A percentile compares a stretch with the other conserved stretches of the same genome.
Conservation (phyloP, 2,329 filamentous ascomycete species). For the Neurospora crassa region DNA sequence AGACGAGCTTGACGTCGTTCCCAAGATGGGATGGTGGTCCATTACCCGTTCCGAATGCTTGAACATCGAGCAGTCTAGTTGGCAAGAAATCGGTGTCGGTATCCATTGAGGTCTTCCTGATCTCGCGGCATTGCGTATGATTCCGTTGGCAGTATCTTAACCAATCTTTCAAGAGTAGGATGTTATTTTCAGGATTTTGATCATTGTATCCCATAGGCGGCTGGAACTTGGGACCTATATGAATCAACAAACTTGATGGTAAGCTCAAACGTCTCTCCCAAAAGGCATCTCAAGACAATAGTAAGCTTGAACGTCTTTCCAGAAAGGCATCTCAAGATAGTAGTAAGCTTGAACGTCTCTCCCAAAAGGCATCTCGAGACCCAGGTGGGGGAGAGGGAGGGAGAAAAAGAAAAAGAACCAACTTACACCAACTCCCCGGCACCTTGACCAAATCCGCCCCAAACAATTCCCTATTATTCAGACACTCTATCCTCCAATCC, state of each 20-base stretch:
- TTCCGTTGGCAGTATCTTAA: background rate
- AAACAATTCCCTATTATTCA: background rate
- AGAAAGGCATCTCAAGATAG: background rate
- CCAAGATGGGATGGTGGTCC: background rate
- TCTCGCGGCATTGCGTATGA: background rate
- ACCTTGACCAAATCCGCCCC: rapidly evolving
- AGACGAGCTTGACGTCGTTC: background rate
- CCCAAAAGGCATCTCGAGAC: background rate
- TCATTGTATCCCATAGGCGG: background rate
- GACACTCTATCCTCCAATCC: rapidly evolving
- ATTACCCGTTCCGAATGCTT: background rate
- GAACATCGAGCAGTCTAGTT: background rate
- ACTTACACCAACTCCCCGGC: background rate
- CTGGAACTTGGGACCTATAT: rapidly evolving
- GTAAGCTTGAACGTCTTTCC: background rate
- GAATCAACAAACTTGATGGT: background rate
- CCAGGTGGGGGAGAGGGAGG: too few relatives aligned
- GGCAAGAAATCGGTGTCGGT: background rate
- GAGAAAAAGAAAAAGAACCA: background rate
- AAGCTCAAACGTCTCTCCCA: background rate
- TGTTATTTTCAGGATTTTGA: background rate
- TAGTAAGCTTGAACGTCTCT: background rate
- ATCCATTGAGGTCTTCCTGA: background rate
- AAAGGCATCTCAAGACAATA: background rate
- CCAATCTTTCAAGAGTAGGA: background rate